Base-by-base conservation (phyloP, 768 basidiomycete species). In the Gloeopeniophorella convolvens region DNA sequence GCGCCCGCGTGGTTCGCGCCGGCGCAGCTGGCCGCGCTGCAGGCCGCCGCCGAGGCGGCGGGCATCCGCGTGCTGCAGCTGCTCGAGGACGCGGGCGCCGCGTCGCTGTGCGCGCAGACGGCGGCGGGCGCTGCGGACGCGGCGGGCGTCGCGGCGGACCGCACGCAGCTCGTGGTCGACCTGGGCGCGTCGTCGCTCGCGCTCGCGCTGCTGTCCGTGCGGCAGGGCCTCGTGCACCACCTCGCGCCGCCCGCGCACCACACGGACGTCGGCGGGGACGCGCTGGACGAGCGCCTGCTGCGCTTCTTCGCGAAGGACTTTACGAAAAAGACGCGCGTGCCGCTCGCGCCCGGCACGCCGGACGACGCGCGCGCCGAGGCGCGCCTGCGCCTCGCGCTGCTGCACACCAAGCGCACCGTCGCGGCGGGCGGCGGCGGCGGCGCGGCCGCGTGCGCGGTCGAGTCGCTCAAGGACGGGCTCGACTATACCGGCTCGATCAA, bases 291-390 rank as follows among this genome's bases (percentile, higher is more conserved):
- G 52, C 79, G 83, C 62, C 76, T 97, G 34, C 81, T 96, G 70
- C 84, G 85, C 53, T 89, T 88, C 73, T 96, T 99, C 66, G 82
- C 88, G 45, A 83, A 91, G 63, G 95, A 99, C 57, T 99, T 99
- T 67, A 89, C 88, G 42, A 98, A 97, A 71, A 99, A 96, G 72
- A 93, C 86, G 15, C 91, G 89, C 66, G 77, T 78, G 20, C 70
- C 83, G 0, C 72, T 96, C 35, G 68, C 75, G 8, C 74, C 91
- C 13, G 78, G 72, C 46, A 82, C 84, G 1, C 70, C 83, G 5
- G 71, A 72, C 3, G 72, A 79, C 18, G 57, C 71, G 15, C 88
- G 96, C 20, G 89, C 94, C 1, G 85, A 91, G 61, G 89, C 91
- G n/a, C 95, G 94, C 63, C 80, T 99, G 23, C 79, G 86, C 9